Base-by-base conservation (phyloP, 202 grass and related monocot genomes). In the Sporobolus alterniflorus region DNA sequence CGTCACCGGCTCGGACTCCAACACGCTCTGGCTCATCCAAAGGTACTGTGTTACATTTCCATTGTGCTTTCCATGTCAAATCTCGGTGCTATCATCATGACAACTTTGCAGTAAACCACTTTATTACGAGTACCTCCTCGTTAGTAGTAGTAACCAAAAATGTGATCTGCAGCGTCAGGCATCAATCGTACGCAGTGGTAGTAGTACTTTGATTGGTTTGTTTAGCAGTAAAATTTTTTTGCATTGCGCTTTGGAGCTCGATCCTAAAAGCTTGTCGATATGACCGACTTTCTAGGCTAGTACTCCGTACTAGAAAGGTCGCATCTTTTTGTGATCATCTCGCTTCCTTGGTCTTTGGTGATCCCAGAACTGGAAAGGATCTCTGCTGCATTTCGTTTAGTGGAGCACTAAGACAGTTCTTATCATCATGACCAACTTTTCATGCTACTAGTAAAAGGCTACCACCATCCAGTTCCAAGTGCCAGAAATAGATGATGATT, bases 1-100 rank as follows among this genome's bases (percentile, higher is more conserved):
- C 60, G 92, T 98, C 69, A 92, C 92, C 22, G 96, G 96, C 46
- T 83, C 73, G 2, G 93, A 98, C 81, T 82, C 91, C 79, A 98
- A 98, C 71, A 98, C 95, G 9, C 85, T 98, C 3, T 88, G 89
- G 80, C 93, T 95, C 59, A 92, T 95, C 67, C 91, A 98, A 71
- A 93, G 93, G 93, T 97, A 93, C 43, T 16, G 31, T 67, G 67
- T 1, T 11, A 8, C 2, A 55, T 55, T 16, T 50, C n/a, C 31
- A 18, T 25, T n/a, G 25, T 64, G 2, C 32, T 39, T 85, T 82
- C 83, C 88, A 54, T 74, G 83, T 78, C 88, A 78, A 70, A 41
- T 78, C 79, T 25, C 50, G 62, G 11, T 43, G 10, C 25, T 24
- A 11, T 0, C 41, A 85, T 82, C 71, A 82, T 85, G 71, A 22